Evolutionary conservation across 139 green algal species (phyloP).

Genomic region (Chlorella ohadii): DNA sequence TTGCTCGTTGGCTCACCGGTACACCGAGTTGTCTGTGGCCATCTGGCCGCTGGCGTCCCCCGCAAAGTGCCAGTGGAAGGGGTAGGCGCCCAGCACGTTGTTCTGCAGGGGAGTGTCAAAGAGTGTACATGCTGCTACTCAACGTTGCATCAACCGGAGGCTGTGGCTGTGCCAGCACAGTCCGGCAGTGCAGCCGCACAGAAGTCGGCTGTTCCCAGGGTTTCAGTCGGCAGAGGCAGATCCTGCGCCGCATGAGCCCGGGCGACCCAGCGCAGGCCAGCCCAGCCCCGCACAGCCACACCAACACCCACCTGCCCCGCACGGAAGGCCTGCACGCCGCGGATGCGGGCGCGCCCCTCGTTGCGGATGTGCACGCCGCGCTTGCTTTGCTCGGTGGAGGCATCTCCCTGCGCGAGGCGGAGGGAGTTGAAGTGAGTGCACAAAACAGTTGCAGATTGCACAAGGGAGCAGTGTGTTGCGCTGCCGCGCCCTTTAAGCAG

Average conservation of each 20-base stretch:
- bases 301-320: not conserved
- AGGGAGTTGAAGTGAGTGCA: not conserved
- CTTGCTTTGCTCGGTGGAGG: not conserved
- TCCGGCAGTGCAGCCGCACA: too few species aligned
- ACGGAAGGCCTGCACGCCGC: constrained; percentile 45
- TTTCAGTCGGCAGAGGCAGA: too few species aligned
- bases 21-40: constrained; percentile 58
- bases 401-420: not conserved
- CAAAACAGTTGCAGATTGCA: too few species aligned
- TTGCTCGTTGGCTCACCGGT: too few species aligned
- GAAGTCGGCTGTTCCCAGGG: too few species aligned
- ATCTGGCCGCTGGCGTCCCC: constrained; percentile 32
- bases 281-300: too few species aligned
- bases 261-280: too few species aligned
- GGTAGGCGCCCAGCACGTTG: constrained; percentile 66
- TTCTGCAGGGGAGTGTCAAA: constrained; percentile 14
- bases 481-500: too few species aligned
- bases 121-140: not conserved
- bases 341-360: constrained; percentile 47
- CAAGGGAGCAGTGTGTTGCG: too few species aligned
- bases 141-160: too few species aligned
- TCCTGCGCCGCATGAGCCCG: too few species aligned
- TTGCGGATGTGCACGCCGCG: constrained; percentile 35
- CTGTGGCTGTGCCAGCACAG: too few species aligned
- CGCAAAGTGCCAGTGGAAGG: constrained; percentile 66